A percentile compares a stretch with the other conserved stretches of the same genome.
Evolutionary conservation across 2,329 filamentous ascomycete genomes (phyloP).

Genomic region (Venturia carpophila): DNA sequence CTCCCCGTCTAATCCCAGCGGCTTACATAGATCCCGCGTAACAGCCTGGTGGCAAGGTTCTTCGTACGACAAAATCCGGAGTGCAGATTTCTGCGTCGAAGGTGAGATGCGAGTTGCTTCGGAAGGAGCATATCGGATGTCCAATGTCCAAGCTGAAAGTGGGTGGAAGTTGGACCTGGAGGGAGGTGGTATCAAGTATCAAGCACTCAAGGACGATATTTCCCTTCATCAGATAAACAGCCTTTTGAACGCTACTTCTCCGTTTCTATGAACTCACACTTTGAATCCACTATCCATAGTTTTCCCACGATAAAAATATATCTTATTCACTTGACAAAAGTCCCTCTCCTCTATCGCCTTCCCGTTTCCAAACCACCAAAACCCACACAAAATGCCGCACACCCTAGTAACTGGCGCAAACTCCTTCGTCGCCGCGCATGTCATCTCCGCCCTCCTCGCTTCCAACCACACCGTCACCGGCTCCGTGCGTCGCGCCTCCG

Average conservation of each 20-base stretch:
- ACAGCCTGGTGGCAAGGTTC: not conserved
- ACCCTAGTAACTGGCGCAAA: conserved; percentile 37
- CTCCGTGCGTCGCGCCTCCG: conserved; percentile 30
- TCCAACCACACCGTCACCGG: conserved; percentile 40
- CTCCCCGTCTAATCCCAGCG: not conserved
- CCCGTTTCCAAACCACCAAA: not conserved
- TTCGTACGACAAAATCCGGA: not conserved
- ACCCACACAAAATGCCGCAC: conserved; percentile 17
- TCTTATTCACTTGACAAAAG: not conserved
- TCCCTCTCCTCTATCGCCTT: not conserved
- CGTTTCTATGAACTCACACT: not conserved
- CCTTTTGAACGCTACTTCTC: too few relatives aligned
- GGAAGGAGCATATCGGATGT: not conserved
- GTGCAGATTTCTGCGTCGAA: not conserved
- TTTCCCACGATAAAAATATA: not conserved
- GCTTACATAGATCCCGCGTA: not conserved
- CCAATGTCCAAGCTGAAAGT: not conserved
- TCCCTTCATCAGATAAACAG: not conserved
- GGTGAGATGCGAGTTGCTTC: not conserved
- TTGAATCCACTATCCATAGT: not conserved
- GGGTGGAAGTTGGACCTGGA: too few relatives aligned
- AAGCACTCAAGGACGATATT: not conserved
- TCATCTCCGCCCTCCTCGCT: conserved; percentile 34
- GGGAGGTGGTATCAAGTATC: not conserved
- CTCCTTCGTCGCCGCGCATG: conserved; percentile 37